Evolutionary conservation across 1,284 basidiomycete genomes (phyloP), one percentile per base, ranked within the genome.

Genomic region (Mycena citricolor): DNA sequence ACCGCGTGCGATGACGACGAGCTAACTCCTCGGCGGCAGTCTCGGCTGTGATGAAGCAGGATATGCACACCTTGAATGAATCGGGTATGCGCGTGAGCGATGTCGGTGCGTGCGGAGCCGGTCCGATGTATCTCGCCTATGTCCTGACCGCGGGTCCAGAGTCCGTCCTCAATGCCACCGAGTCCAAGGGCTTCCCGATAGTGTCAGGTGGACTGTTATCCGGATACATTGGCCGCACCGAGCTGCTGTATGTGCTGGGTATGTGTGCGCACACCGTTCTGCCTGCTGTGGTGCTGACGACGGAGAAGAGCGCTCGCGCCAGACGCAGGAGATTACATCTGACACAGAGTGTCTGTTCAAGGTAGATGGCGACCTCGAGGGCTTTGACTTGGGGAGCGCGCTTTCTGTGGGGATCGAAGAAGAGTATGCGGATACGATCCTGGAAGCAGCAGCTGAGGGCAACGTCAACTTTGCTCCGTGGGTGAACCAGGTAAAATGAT

Each of bases 151-250:
- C 22, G 44, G 29, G 28, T 34, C 14, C 58, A 91, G 90, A 91
- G 67, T 70, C 73, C 8, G 71, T 84, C 20, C 70, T 95, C 13
- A 74, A 79, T 31, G 74, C 74, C 33, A 87, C 84, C 0, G 71
- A 78, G 39, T 91, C 90, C 53, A 91, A 94, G 61, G 94, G 95
- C 0, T 97, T 95, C 66, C 97, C 97, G 0, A 81, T 99, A 26
- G 79, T 97, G 13, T 74, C 77, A 4, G 68, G 71, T 2, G 76
- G 79, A 55, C 85, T 79, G 8, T 74, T 98, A 16, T 64, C 88
- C 8, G 97, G 97, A 2, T 95, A 97, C 64, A 90, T 97, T 52
- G 87, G 90, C 19, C 80, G 93, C 49, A 79, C 81, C 6, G 93
- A 97, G 58, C 65, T 99, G 40, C 78, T 81, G 33, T 90, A 89